Base-by-base conservation (phyloP, 257 asterid genomes). In the Nicotiana benthamiana region DNA sequence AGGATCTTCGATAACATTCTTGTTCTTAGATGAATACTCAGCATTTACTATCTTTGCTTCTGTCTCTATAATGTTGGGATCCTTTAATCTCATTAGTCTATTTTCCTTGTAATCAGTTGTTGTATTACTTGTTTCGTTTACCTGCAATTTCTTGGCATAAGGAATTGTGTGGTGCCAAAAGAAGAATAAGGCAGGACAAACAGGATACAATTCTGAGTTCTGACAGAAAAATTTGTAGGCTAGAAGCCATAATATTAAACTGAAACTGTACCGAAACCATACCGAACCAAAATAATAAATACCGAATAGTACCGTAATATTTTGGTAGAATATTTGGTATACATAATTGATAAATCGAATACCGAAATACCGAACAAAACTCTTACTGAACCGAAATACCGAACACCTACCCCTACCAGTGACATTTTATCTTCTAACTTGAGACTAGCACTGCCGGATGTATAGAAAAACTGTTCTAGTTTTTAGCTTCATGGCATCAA, bases 21-120 rank as follows among this genome's bases (percentile, higher is more conserved):
- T 46, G 15, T 66, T 65, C 74, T 80, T 83, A 7, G 79, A 77
- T 34, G 86, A 59, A 36, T 56, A 27, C 79, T 84, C 87, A 9
- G 54, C 68, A 54, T 54, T 18, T 24, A 81, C 79, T n/a, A 77
- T 75, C 65, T 77, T 74, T 61, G 75, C 77, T 80, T 81, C 81
- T 32, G 77, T 16, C 43, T 82, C 68, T 43, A 43, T 36, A 3
- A 17, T 75, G 77, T 64, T 77, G 17, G 66, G n/a, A 79, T 16
- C 59, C 64, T 34, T 43, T 24, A 26, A 1, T 76, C 75, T 64
- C 59, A n/a, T 51, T 43, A 2, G 68, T 59, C 36, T 80, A 32
- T 64, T 30, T 46, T 36, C 68, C 15, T 30, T 22, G 24, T 40
- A 2, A 56, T 32, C n/a, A 13, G 79, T 51, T 74, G 40, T 62